A percentile compares a stretch with the other conserved stretches of the same genome.
Evolutionary conservation across 371 early-diverging fungal genomes (phyloP).

Genomic region (Nematocida minor): DNA sequence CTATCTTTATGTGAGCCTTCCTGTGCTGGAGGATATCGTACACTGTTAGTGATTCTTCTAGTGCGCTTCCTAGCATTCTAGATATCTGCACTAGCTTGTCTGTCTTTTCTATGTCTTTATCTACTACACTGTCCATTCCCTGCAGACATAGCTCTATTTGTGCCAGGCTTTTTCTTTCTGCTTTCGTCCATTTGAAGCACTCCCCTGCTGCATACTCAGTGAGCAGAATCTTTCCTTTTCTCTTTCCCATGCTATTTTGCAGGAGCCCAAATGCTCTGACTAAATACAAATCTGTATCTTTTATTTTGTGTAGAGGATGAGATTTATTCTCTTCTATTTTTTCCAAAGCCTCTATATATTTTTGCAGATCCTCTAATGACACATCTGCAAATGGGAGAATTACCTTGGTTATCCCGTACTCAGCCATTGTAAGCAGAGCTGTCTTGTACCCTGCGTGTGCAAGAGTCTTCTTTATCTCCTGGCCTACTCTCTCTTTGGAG

Average conservation of each 20-base stretch:
- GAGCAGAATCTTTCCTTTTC: neutral
- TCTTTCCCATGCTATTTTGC: conserved; percentile 6
- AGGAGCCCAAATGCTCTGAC: neutral
- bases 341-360: neutral
- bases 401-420: conserved; percentile 20
- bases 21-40: conserved; percentile 25
- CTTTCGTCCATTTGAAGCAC: conserved; percentile 29
- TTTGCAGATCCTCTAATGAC: neutral
- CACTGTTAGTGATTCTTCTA: neutral
- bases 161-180: neutral
- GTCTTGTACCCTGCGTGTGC: conserved; percentile 64
- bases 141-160: neutral
- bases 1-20: neutral
- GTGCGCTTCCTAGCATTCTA: neutral
- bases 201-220: neutral
- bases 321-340: neutral
- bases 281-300: neutral
- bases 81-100: neutral
- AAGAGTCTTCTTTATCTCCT: conserved; percentile 87
- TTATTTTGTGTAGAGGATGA: neutral
- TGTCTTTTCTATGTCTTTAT: neutral
- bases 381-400: conserved; percentile 24
- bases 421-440: conserved; percentile 48
- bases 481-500: conserved; percentile 83
- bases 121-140: neutral